Evolutionary conservation across 2,329 filamentous ascomycete species (phyloP).

Genomic region (Epichloe sibirici): DNA sequence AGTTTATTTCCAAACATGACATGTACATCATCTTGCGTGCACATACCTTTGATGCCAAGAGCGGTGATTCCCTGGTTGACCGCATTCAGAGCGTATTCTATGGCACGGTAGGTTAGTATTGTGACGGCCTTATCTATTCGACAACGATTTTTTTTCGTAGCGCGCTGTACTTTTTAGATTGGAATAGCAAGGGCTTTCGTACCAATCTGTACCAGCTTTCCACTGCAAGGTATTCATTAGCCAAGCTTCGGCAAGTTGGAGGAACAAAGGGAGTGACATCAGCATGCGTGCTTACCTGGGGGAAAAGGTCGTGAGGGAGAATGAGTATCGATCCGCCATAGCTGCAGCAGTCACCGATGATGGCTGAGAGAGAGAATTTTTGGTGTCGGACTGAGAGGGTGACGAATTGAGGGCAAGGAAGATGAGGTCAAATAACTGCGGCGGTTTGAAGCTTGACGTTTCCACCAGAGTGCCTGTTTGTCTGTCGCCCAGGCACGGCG

Average conservation of each 20-base stretch:
- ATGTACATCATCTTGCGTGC: background rate
- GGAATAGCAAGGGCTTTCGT: slow-evolving; percentile 9
- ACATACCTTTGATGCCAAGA: slow-evolving; percentile 88
- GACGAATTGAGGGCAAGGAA: slow-evolving; percentile 4
- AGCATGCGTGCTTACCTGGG: slow-evolving; percentile 62
- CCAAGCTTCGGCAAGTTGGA: slow-evolving; percentile 12
- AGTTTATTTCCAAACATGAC: background rate
- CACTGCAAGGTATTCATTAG: slow-evolving; percentile 49
- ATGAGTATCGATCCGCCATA: slow-evolving; percentile 98
- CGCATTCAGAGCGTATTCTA: slow-evolving; percentile 97
- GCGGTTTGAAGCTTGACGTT: slow-evolving; percentile 22
- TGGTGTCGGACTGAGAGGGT: slow-evolving; percentile 8
- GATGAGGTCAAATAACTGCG: slow-evolving; percentile 12
- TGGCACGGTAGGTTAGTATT: background rate
- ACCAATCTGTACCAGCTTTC: slow-evolving; percentile 98
- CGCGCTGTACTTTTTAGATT: background rate
- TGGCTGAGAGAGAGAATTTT: background rate
- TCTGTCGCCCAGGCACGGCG: slow-evolving; percentile 22
- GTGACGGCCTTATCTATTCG: no score
- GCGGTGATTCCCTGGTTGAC: slow-evolving; percentile 99
- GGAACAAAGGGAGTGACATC: slow-evolving; percentile 8
- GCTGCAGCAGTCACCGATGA: slow-evolving; percentile 16
- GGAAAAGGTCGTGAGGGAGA: slow-evolving; percentile 98
- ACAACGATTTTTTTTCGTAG: no score
- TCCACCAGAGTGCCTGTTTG: slow-evolving; percentile 14